Evolutionary conservation across 2,329 filamentous ascomycete genomes (phyloP), one percentile per base, ranked within the genome.

Genomic region (Berkeleyomyces rouxiae): DNA sequence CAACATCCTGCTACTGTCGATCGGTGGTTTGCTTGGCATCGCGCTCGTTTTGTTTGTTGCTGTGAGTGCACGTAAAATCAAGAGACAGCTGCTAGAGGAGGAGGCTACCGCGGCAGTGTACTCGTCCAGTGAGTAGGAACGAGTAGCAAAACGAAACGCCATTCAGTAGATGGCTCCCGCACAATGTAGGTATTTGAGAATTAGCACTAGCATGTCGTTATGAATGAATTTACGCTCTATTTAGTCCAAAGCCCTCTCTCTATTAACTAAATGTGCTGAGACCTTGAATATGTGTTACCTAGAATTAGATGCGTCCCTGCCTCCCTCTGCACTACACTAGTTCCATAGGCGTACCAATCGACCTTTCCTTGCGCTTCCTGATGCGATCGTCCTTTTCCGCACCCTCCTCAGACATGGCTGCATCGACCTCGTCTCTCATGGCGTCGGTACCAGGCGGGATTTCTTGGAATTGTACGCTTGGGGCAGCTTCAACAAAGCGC

Each of bases 391-490:
- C 78, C 66, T 75, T 77, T 63, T 84, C 82, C 61, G 84, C 79
- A 13, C 75, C 76, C 70, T 85, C 81, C 68, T 88, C 85, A 67
- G 82, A 82, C 58, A 89, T 72, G 66, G 80, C 76, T 61, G 82
- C 79, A 69, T 91, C 87, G 0, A 88, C 82, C 62, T 88, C 82
- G 63, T 86, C 82, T 66, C 87, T 77, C 9, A 88, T 78, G 49
- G 78, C 82, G 16, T 80, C 78, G 5, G 93, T 78, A 69, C 92
- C 88, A 0, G 88, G 86, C 7, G 89, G 90, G 61, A 96, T 87
- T 53, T 83, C 80, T 67, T 83, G 82, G 74, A 90, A 87, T 72
- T 95, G 90, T 37, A 95, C 89, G 68, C 90, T 95, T 0, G 93
- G 93, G 6, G 90, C 89, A 44, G 84, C 82, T 69, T 88, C 79